Base-by-base conservation (phyloP, 2,329 filamentous ascomycete species). In the Aureobasidium leucospermi region DNA sequence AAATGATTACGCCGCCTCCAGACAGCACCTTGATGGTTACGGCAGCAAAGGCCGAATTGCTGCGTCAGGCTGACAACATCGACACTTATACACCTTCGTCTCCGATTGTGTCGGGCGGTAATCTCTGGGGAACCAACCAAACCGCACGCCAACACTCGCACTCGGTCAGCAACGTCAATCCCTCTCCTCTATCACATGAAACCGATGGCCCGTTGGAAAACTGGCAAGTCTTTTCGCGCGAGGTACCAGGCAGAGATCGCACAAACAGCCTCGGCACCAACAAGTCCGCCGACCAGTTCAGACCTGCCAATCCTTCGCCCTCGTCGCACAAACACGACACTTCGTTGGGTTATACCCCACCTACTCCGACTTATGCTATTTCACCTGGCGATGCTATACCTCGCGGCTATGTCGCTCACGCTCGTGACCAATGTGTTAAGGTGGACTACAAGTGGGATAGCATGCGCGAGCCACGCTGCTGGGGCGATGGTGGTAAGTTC, bases 391-490 rank as follows among this genome's bases (percentile, higher is more conserved):
- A 90, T 46, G 85, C 87, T 7, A 96, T 97, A 60, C 94, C 94
- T 0, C 78, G 85, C 2, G 94, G 93, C 2, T 96, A 95, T 70
- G 89, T 96, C 16, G 84, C 90, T 0, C 94, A 99, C 74, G 93
- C 93, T 8, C 84, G 91, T 63, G 90, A 97, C 69, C 85, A 87
- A 11, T 97, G 91, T 68, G 80, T 89, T 5, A 82, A 88, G 53
- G 81, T 96, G n/a, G 94, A 99, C 73, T 95, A 90, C 68, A 88
- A 93, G 67, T 99, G 94, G 93, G 92, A 99, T 69, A 96, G 92
- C 61, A 93, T 92, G 80, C 82, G 88, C 13, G 77, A 81, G 2
- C 85, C 89, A 0, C 80, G 90, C 45, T 79, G 86, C 63, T 97
- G 94, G 88, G 93, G 92, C 6, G 86, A 90, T 67, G 93, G 93